Base-by-base conservation (phyloP, 805 yeast species). In the Jamesozyma gamospora region DNA sequence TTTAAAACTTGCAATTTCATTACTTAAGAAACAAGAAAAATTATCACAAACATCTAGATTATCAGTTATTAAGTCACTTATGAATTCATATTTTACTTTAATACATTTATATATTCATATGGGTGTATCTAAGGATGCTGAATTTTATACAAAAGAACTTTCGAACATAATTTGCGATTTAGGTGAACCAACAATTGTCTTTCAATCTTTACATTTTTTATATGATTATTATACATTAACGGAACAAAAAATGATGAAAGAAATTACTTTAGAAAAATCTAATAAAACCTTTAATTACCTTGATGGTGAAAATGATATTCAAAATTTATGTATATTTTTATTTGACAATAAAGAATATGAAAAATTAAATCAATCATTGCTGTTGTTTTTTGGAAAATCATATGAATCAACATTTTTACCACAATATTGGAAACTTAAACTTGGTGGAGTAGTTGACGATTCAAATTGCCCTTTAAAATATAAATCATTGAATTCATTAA, bases 51-150 rank as follows among this genome's bases (percentile, higher is more conserved):
- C 55, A 2, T 37, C 65, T 3, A 69, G 67, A 44, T 58, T 71
- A 59, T 55, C 54, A 19, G 54, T 73, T 2, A 54, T 70, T 0
- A 42, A 41, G 1, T 45, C 53, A 12, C 51, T 76, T 27, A 50
- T 66, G 11, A 49, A 55, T 4, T 47, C 72, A 3, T 75, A 74
- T 46, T 55, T 59, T 6, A 40, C 41, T 3, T 56, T 75, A 19
- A 58, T 76, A 17, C 54, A 63, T 3, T 49, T 64, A 0, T 64
- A 68, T 39, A 57, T 66, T 13, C 70, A 66, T 28, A 51, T 75
- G 29, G 87, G 88, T 0, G 51, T 77, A 3, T 61, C 77, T 0
- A 74, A 74, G 45, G 86, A 81, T 40, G 68, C 77, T 35, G 67
- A 70, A 2, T 76, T 67, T 51, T 80, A 70, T 55, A 46, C 69